These are phyloP conservation scores for Russula lepida DNA, from an alignment of 768 basidiomycete genomes.

Conservation along the genomic window DNA sequence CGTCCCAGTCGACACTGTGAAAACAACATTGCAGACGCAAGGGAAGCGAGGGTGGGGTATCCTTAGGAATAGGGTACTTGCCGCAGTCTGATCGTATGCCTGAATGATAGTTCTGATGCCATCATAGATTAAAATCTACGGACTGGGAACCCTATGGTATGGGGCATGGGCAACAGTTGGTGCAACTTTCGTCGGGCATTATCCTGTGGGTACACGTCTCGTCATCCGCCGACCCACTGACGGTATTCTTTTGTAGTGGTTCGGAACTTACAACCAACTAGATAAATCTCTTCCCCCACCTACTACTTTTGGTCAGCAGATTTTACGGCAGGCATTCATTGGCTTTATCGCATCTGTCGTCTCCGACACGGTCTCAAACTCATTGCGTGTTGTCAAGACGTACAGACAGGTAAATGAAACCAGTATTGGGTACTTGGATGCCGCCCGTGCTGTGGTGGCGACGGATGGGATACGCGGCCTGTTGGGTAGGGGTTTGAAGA, in stretches of 20 bases:
- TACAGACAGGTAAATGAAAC: conserved; percentile 87
- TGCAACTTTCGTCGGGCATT: conserved; percentile 90
- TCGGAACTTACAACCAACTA: conserved; percentile 78
- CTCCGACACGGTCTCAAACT: conserved; percentile 84
- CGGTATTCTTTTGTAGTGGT: conserved; percentile 46
- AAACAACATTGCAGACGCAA: conserved; percentile 93
- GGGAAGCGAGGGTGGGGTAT: conserved; percentile 63
- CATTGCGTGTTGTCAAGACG: conserved; percentile 88
- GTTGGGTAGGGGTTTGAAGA: conserved; percentile 85
- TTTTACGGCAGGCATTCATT: conserved; percentile 79
- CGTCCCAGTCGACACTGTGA: conserved; percentile 88
- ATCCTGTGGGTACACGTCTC: conserved; percentile 48
- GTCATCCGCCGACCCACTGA: not conserved
- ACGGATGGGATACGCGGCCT: conserved; percentile 72
- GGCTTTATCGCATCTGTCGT: conserved; percentile 82
- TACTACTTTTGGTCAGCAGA: conserved; percentile 44
- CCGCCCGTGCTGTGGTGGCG: conserved; percentile 67
- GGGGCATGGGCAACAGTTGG: conserved; percentile 88
- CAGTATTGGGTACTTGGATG: conserved; percentile 68
- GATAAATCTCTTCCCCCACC: conserved; percentile 51
- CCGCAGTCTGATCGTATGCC: not conserved
- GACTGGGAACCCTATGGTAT: conserved; percentile 76
- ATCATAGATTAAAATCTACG: conserved; percentile 59
- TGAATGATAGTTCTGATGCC: not conserved
- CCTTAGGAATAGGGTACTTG: conserved; percentile 52